These are phyloP conservation scores for Voacanga thouarsii DNA, from an alignment of 257 asterid species.

Conservation along the genomic window DNA sequence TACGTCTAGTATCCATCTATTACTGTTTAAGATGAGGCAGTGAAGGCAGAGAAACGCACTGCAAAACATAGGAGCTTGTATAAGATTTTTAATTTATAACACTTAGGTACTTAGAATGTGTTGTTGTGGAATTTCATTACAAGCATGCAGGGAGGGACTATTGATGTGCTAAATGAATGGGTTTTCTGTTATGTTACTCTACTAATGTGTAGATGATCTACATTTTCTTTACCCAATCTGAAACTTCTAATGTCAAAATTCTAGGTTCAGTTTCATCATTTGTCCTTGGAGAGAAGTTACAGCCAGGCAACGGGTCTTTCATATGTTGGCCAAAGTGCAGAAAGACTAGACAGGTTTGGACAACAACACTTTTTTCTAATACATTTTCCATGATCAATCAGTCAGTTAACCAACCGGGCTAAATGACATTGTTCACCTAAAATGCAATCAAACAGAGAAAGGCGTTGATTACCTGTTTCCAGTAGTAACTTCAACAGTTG, in stretches of 20 bases:
- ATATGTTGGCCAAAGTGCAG: constrained; percentile 4
- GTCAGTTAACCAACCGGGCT: no score
- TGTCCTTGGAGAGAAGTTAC: constrained; percentile 2
- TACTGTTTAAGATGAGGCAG: no score
- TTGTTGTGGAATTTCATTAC: no score
- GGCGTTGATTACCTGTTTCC: no score
- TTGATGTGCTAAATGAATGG: neutral
- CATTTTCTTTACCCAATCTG: constrained; percentile 2
- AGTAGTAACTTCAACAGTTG: no score
- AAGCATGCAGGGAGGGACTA: neutral
- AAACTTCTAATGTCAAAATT: neutral
- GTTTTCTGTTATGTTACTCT: neutral
- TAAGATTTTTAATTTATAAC: no score
- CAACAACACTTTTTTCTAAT: neutral
- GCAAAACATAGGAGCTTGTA: no score
- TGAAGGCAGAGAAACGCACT: no score
- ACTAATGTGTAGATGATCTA: neutral
- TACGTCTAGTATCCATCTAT: no score
- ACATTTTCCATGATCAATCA: neutral
- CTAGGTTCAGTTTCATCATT: constrained; percentile 12
- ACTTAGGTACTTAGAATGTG: no score
- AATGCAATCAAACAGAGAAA: no score
- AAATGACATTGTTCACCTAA: no score
- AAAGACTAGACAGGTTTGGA: constrained; percentile 6
- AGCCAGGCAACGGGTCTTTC: neutral